These are phyloP conservation scores for Xylaria intraflava DNA, from an alignment of 495 filamentous ascomycete genomes.

Conservation along the genomic window DNA sequence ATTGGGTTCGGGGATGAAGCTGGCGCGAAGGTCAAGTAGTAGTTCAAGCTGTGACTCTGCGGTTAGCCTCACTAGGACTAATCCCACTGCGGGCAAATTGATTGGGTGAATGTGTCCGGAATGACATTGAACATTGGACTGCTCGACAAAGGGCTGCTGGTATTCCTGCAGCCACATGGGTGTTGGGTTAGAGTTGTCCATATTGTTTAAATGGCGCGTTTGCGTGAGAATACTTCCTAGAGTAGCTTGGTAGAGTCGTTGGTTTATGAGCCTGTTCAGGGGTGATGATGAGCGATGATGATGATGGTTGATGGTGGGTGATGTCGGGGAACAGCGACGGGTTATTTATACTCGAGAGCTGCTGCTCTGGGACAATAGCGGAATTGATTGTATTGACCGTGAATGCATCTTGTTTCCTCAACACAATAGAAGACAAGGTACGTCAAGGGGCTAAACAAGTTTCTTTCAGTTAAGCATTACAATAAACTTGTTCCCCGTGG, in stretches of 20 bases:
- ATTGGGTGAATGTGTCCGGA: neutral
- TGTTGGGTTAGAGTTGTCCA: neutral
- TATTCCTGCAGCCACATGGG: neutral
- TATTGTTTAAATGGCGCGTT: too few species aligned
- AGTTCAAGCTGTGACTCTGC: neutral
- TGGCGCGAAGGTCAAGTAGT: conserved; percentile 1
- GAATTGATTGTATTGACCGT: neutral
- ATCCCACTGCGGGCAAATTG: conserved; percentile 1
- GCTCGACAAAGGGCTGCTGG: neutral
- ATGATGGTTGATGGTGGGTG: neutral
- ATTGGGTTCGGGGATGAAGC: neutral
- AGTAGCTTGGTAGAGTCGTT: conserved; percentile 23
- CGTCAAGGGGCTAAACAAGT: neutral
- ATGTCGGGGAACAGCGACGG: neutral
- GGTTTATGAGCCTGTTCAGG: neutral
- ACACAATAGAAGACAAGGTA: neutral
- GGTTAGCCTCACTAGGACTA: neutral
- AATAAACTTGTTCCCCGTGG: too few species aligned
- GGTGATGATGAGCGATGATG: neutral
- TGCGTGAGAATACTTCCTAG: neutral
- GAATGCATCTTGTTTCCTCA: neutral
- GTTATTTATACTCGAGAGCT: neutral
- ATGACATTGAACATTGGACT: neutral
- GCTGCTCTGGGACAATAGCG: neutral
- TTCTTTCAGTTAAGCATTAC: neutral